phyloP scores from a whole-genome alignment of 768 basidiomycete genomes.

The Amanita exitialis region DNA sequence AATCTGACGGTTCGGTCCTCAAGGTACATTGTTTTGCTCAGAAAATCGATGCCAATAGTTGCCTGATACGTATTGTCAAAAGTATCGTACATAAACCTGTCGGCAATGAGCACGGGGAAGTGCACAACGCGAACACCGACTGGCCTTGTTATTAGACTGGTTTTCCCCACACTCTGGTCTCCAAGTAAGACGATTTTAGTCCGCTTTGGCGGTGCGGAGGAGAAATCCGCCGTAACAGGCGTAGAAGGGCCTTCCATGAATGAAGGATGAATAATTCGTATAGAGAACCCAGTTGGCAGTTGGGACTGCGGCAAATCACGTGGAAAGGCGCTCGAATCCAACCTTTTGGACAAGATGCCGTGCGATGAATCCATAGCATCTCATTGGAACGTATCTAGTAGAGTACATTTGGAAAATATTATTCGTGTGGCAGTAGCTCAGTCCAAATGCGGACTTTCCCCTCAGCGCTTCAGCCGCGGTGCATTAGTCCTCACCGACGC shows the following conservation, averaged over 20 bases:
- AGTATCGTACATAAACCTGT: constrained; percentile 97
- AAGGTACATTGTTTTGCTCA: constrained; percentile 99
- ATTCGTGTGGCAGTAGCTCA: too few species aligned
- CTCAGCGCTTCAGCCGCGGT: too few species aligned
- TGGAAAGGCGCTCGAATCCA: not conserved
- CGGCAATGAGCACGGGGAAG: constrained; percentile 1
- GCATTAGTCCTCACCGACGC: too few species aligned
- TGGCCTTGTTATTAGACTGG: constrained; percentile 92
- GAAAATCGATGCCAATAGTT: constrained; percentile 96
- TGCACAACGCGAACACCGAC: constrained; percentile 12
- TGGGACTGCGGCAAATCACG: not conserved
- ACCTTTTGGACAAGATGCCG: too few species aligned
- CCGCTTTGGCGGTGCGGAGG: constrained; percentile 83
- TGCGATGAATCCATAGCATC: too few species aligned
- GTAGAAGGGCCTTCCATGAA: constrained; percentile 48
- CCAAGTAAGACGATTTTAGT: constrained; percentile 95
- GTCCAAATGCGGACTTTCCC: too few species aligned
- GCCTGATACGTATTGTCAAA: constrained; percentile 99
- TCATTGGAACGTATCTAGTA: too few species aligned
- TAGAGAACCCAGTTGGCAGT: too few species aligned
- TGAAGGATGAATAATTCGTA: too few species aligned
- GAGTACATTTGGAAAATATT: constrained; percentile 47
- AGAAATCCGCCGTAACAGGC: constrained; percentile 74
- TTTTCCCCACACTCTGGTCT: constrained; percentile 98
- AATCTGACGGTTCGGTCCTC: constrained; percentile 96